Evolutionary conservation across 305 asterid species (phyloP).

Genomic region (Fraxinus baroniana): DNA sequence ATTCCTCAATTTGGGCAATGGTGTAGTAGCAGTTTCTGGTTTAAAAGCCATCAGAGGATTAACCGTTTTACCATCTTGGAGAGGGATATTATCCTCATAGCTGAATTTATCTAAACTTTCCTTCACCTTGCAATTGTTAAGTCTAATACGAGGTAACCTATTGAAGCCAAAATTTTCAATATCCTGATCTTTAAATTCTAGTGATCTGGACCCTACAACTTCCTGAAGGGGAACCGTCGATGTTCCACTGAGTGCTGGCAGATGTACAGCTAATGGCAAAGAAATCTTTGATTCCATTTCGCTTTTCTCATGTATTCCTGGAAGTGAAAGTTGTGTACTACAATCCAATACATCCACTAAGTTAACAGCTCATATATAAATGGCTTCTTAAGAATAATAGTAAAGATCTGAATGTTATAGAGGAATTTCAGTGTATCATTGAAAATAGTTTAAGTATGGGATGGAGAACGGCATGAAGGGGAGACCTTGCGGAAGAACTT

Average conservation of each 20-base stretch:
- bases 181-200: constrained; percentile 9
- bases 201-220: not conserved
- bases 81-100: constrained; percentile 7
- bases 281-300: not conserved
- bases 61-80: constrained; percentile 4
- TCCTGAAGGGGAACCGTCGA: not conserved
- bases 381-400: not conserved
- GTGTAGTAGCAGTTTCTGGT: constrained; percentile 21
- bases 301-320: constrained; percentile 7
- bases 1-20: constrained; percentile 26
- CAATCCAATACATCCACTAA: constrained; percentile 3
- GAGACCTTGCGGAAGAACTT: constrained; percentile 34
- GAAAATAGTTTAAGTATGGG: not conserved
- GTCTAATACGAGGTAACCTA: constrained; percentile 20
- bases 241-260: not conserved
- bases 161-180: constrained; percentile 28
- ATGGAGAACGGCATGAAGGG: not conserved
- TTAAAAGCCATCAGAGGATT: constrained; percentile 11
- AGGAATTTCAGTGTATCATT: not conserved
- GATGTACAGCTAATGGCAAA: not conserved
- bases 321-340: constrained; percentile 30
- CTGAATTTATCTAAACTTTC: constrained; percentile 15
- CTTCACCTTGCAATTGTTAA: constrained; percentile 13
- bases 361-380: not conserved
- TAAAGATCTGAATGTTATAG: not conserved